Conservation (phyloP, 768 basidiomycete species). For the Trametes maxima region DNA sequence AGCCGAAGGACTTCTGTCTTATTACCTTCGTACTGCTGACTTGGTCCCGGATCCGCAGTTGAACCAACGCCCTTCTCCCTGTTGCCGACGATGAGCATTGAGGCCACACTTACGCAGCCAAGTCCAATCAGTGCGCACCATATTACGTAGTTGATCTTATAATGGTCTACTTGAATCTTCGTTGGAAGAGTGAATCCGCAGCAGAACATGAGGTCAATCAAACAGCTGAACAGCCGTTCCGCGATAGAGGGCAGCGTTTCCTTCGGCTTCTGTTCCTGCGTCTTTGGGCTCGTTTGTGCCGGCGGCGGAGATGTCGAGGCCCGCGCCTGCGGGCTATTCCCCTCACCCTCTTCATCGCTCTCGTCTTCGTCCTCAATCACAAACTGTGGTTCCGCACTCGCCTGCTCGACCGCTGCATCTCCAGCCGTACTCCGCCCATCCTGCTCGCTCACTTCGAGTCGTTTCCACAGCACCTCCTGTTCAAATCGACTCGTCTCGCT, state of each 20-base stretch:
- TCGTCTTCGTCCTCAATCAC: conserved; percentile 89
- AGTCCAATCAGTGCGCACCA: conserved; percentile 69
- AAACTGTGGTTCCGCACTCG: conserved; percentile 60
- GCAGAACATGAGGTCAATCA: conserved; percentile 89
- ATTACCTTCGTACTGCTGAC: conserved; percentile 69
- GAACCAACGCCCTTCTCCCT: conserved; percentile 98
- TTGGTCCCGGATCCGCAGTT: conserved; percentile 69
- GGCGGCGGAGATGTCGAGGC: conserved; percentile 19
- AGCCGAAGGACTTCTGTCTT: conserved; percentile 90
- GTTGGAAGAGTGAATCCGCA: conserved; percentile 91
- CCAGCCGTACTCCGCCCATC: conserved; percentile 31
- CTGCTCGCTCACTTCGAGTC: conserved; percentile 45
- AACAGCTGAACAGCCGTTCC: conserved; percentile 75
- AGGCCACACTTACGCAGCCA: background rate
- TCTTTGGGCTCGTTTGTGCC: conserved; percentile 20
- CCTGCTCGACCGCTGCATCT: conserved; percentile 23
- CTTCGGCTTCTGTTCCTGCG: conserved; percentile 33
- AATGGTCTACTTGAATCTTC: conserved; percentile 73
- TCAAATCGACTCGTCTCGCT: conserved; percentile 76
- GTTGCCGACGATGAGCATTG: background rate
- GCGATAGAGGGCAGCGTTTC: conserved; percentile 73
- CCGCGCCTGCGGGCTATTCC: background rate
- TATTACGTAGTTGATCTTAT: conserved; percentile 85
- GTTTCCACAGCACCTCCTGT: conserved; percentile 81
- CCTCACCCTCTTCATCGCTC: conserved; percentile 35